Evolutionary conservation across 1,284 basidiomycete species (phyloP), one percentile per base, ranked within the genome.

Genomic region (Meripilus lineatus): DNA sequence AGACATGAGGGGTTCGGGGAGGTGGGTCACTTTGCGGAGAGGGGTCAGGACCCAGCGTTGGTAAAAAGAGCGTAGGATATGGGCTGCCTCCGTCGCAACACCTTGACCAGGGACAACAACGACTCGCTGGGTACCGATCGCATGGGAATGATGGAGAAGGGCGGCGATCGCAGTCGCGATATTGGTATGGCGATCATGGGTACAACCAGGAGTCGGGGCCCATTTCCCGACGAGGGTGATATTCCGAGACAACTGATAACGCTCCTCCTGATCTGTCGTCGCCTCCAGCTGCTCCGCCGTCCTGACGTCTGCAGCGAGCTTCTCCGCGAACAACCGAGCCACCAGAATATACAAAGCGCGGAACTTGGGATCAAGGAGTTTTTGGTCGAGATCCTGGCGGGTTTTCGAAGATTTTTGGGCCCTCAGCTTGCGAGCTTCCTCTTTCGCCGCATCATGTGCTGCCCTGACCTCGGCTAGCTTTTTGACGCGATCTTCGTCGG

Each of bases 151-250:
- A 42, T 71, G 71, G 15, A 88, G 66, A 35, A 79, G 68, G 7
- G 73, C 62, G 7, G 70, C 65, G 38, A 88, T 73, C 13, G 81
- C 81, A 0, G 82, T 77, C 2, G 77, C 61, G 47, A 88, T 75
- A 55, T 81, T 79, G 2, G 80, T 81, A 44, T 72, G 63, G 7
- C 73, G 70, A 56, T 87, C 84, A 48, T 84, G 81, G 2, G 76
- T 68, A 3, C 67, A 61, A 3, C 62, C 68, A 4, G 79, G 76
- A 1, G 76, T 74, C 0, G 84, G 84, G 0, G 81, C 81, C 83
- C 83, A 87, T 60, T 87, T 88, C 4, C 71, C 70, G 1, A 73
- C 81, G 11, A 83, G 72, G 2, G 72, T 74, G 23, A 86, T 62
- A 22, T 66, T 59, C 45, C 62, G 63, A 15, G 71, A 53, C 24